Evolutionary conservation across 2,329 filamentous ascomycete species (phyloP), one percentile per base, ranked within the genome.

Genomic region (Botrytis tulipae): DNA sequence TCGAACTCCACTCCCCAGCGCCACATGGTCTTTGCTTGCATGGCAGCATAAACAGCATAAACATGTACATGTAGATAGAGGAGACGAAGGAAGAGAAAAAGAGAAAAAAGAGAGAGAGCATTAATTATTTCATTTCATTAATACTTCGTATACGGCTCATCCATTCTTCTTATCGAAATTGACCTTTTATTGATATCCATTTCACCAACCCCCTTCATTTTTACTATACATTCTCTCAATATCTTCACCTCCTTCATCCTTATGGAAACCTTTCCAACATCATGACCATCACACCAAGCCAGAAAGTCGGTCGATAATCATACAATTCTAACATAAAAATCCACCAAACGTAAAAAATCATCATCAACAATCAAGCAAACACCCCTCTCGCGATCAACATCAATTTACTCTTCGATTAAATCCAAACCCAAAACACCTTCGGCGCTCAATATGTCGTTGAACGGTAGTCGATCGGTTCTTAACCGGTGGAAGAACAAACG

Each of bases 401-500:
- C 40, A 32, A 29, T 57, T 9, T 29, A 18, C 35, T 29, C 65
- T 57, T 37, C 68, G 18, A 14, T 40, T 9, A 35, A 35, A 40
- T 14, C 29, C 54, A n/a, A 57, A 18, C 29, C 12, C 25, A 14
- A 12, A 57, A 42, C 37, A 57, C 48, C 66, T 57, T 32, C 48
- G 42, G 22, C 51, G 54, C n/a, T 37, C 68, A 62, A 59, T 2
- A 76, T 76, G 74, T 76, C 74, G 29, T 66, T 74, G 71, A 74
- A 62, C 68, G 73, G 74, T 29, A 32, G 66, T 69, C 66, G 66
- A 70, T 71, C 63, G 73, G 59, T 71, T 44, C 66, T 76, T 32
- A 75, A 76, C 54, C 74, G 75, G 48, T 77, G 76, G 75, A 77
- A 75, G 59, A 76, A 76, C 48, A 76, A 73, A 44, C 73, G 76